These are phyloP conservation scores for Aspergillus heteromorphus DNA, from an alignment of 495 filamentous ascomycete genomes.

Conservation along the genomic window DNA sequence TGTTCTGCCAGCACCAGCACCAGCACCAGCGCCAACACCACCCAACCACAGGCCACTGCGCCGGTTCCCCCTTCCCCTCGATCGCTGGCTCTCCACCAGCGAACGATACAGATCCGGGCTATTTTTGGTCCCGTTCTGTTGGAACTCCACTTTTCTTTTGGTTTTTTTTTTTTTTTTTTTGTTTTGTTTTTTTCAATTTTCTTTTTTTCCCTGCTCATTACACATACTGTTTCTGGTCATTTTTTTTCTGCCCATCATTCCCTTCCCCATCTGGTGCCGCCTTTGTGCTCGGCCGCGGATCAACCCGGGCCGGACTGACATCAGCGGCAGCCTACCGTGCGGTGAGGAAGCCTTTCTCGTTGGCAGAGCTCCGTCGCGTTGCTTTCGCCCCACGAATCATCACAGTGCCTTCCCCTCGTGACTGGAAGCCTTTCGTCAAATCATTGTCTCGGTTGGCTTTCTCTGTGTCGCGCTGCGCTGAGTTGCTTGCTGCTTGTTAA, in stretches of 20 bases:
- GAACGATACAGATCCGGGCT: conserved; percentile 18
- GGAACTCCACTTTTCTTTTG: conserved; percentile 5
- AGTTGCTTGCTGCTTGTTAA: conserved; percentile 4
- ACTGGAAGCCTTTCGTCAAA: conserved; percentile 14
- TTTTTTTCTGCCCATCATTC: background rate
- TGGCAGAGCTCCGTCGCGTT: conserved; percentile 22
- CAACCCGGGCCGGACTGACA: conserved; percentile 29
- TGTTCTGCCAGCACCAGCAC: conserved; percentile 6
- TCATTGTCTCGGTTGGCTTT: conserved; percentile 20
- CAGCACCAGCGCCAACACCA: no score
- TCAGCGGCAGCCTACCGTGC: conserved; percentile 26
- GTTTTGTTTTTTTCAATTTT: background rate
- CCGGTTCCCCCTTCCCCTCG: background rate
- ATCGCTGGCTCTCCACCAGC: background rate
- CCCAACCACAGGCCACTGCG: background rate
- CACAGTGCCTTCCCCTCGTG: conserved; percentile 11
- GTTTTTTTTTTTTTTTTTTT: background rate
- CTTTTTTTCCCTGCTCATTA: background rate
- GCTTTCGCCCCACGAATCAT: conserved; percentile 17
- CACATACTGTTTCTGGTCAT: no score
- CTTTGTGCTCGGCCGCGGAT: conserved; percentile 17
- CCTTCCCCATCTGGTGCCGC: background rate
- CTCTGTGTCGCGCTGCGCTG: conserved; percentile 1
- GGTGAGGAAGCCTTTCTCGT: conserved; percentile 17
- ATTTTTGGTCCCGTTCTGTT: conserved; percentile 12